These are phyloP conservation scores for Polygonum aviculare DNA, from an alignment of 148 eudicot genomes.

Conservation along the genomic window DNA sequence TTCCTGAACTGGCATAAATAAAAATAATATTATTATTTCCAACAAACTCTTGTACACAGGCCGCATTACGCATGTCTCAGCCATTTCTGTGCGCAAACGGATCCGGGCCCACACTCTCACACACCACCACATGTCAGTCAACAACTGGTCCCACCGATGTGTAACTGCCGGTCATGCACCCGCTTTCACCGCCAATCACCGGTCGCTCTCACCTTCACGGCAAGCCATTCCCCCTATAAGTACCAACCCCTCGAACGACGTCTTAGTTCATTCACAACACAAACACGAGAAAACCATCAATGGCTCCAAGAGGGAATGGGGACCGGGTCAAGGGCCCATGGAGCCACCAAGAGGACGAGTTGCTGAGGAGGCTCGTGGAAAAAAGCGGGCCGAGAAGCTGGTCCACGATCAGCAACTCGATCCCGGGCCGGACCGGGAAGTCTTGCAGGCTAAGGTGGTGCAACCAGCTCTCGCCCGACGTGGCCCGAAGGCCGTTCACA, in stretches of 20 bases:
- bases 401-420: slow-evolving; percentile 74
- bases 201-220: not conserved
- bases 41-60: not conserved
- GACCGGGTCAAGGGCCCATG: slow-evolving; percentile 92
- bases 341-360: slow-evolving; percentile 85
- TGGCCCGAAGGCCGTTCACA: slow-evolving; percentile 72
- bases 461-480: slow-evolving; percentile 83
- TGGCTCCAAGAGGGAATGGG: slow-evolving; percentile 27
- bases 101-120: not conserved
- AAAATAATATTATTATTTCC: not conserved
- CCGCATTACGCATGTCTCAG: not conserved
- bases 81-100: not conserved
- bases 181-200: not conserved
- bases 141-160: not conserved
- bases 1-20: not conserved
- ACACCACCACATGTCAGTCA: not conserved
- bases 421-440: slow-evolving; percentile 79
- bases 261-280: too few relatives aligned
- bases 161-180: not conserved
- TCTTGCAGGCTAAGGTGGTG: slow-evolving; percentile 85
- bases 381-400: slow-evolving; percentile 80
- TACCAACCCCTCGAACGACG: not conserved
- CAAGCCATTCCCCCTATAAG: not conserved
- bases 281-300: not conserved
- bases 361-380: slow-evolving; percentile 45